phyloP scores from a whole-genome alignment of 306 rosid genomes.

The Cajanus cajan region DNA sequence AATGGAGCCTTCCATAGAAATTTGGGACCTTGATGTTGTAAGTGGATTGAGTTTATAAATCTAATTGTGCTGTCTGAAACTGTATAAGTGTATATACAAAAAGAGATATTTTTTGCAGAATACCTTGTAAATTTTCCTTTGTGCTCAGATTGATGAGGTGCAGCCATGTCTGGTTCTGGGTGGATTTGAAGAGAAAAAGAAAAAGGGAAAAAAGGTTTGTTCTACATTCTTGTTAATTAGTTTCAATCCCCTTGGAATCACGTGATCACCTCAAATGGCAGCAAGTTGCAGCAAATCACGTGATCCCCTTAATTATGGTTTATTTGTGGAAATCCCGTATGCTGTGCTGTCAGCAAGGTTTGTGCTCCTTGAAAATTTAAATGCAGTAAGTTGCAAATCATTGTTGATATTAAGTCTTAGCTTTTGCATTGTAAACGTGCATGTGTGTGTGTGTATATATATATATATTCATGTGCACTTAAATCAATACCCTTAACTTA shows the following conservation, averaged over 20 bases:
- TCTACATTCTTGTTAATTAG: slow-evolving; percentile 16
- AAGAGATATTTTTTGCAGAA: neutral
- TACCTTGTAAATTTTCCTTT: slow-evolving; percentile 13
- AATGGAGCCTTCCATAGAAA: slow-evolving; percentile 89
- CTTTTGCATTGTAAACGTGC: neutral
- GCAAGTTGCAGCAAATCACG: too few relatives aligned
- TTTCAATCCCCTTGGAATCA: slow-evolving; percentile 15
- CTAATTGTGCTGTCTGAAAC: neutral
- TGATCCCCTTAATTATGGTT: neutral
- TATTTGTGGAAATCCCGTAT: slow-evolving; percentile 14
- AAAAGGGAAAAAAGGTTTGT: slow-evolving; percentile 61
- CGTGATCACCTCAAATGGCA: neutral
- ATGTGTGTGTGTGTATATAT: neutral
- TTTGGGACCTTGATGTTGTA: slow-evolving; percentile 97
- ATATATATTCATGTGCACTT: neutral
- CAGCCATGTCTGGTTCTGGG: slow-evolving; percentile 75
- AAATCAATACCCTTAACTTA: neutral
- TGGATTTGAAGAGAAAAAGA: slow-evolving; percentile 61
- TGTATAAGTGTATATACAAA: neutral
- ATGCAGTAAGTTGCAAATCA: neutral
- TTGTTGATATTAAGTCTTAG: neutral
- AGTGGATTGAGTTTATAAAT: slow-evolving; percentile 32
- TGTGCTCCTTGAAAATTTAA: neutral
- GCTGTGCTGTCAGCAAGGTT: neutral
- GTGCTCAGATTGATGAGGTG: slow-evolving; percentile 74